Evolutionary conservation across 2,329 filamentous ascomycete genomes (phyloP).

Genomic region (Orbilia ellipsospora): DNA sequence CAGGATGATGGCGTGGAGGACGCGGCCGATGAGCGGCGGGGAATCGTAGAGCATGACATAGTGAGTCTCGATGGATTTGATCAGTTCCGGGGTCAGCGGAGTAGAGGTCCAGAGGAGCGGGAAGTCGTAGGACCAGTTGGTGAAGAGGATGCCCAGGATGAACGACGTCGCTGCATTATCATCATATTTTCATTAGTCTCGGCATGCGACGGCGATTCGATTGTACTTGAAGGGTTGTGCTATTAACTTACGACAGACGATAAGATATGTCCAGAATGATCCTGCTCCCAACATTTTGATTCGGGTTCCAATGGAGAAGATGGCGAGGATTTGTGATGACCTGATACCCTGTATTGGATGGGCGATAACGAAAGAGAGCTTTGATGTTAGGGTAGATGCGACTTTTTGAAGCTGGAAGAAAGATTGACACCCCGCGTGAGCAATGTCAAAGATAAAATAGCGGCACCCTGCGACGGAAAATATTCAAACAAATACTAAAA

Average conservation of each 20-base stretch:
- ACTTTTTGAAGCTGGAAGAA: no score
- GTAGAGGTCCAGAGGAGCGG: conserved; percentile 83
- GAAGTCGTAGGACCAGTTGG: conserved; percentile 94
- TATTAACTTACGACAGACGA: conserved; percentile 82
- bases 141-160: conserved; percentile 98
- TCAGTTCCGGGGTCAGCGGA: conserved; percentile 74
- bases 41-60: conserved; percentile 90
- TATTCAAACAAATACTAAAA: no score
- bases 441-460: no score
- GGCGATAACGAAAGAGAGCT: conserved; percentile 7
- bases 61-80: conserved; percentile 86
- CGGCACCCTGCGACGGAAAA: no score
- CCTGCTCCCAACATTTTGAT: conserved; percentile 65
- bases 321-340: background rate
- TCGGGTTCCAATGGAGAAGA: background rate
- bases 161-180: conserved; percentile 79
- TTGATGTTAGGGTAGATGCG: no score
- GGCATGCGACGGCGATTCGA: no score
- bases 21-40: conserved; percentile 88
- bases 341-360: background rate
- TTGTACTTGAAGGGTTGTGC: no score
- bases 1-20: conserved; percentile 91
- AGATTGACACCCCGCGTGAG: no score
- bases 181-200: conserved; percentile 22
- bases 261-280: conserved; percentile 96